phyloP scores from a whole-genome alignment of 768 basidiomycete genomes.

The Polyporus arcularius region DNA sequence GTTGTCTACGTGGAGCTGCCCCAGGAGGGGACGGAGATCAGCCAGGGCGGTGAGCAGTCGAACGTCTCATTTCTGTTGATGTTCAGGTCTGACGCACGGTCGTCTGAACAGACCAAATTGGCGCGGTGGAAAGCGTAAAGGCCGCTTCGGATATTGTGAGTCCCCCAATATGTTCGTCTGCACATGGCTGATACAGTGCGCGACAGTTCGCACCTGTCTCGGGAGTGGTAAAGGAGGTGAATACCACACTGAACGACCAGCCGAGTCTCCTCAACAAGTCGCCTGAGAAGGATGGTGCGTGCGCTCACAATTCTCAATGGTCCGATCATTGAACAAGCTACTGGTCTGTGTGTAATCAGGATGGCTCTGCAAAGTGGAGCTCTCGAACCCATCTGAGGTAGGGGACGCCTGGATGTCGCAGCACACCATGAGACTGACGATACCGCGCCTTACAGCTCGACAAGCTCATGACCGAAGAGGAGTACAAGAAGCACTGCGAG shows the following conservation, averaged over 20 bases:
- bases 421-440: neutral
- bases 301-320: neutral
- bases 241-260: conserved; percentile 61
- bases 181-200: conserved; percentile 4
- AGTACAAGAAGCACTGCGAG: conserved; percentile 68
- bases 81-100: neutral
- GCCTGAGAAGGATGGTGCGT: conserved; percentile 77
- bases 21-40: conserved; percentile 56
- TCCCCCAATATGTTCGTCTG: conserved; percentile 3
- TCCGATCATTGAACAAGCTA: neutral
- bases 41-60: conserved; percentile 69
- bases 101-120: conserved; percentile 66
- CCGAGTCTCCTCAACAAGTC: conserved; percentile 89
- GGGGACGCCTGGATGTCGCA: conserved; percentile 14
- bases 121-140: conserved; percentile 95
- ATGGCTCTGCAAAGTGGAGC: conserved; percentile 93
- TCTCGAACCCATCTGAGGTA: conserved; percentile 79
- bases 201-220: conserved; percentile 89
- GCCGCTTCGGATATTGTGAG: conserved; percentile 90
- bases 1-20: conserved; percentile 97
- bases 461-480: conserved; percentile 67
- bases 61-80: neutral
- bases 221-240: conserved; percentile 79
- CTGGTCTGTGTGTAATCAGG: conserved; percentile 47
- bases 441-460: conserved; percentile 52